Conservation (phyloP, 192 early-diverging fungal species). For the Obelidium mucronatum region DNA sequence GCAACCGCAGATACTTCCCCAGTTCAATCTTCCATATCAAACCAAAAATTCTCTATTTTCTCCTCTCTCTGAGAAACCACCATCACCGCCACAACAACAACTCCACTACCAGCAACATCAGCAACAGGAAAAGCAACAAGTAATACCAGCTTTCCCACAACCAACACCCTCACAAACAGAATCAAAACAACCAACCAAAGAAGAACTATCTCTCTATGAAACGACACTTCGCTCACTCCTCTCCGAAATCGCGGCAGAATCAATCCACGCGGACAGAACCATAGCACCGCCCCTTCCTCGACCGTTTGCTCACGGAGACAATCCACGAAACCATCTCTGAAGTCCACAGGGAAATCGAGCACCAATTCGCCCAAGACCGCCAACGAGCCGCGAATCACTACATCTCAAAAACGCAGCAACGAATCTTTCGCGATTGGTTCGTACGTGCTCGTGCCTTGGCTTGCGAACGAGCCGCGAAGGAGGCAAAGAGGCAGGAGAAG, state of each 20-base stretch:
- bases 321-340: neutral
- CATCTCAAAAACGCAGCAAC: neutral
- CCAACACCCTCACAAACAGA: neutral
- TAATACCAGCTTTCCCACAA: neutral
- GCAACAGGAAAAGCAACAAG: neutral
- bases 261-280: neutral
- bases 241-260: neutral
- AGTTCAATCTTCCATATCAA: no score
- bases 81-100: neutral
- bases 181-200: neutral
- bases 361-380: neutral
- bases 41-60: no score
- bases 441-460: neutral
- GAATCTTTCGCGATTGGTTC: slow-evolving; percentile 20
- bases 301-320: neutral
- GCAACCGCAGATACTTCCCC: neutral
- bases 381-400: neutral
- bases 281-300: neutral
- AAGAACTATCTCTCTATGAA: neutral
- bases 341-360: neutral
- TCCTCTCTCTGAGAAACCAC: no score
- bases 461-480: neutral
- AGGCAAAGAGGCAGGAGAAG: slow-evolving; percentile 1
- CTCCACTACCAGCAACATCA: neutral
- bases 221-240: neutral